These are phyloP conservation scores for Xylariomycetidae sp. DNA, from an alignment of 2,329 filamentous ascomycete species.

Conservation along the genomic window DNA sequence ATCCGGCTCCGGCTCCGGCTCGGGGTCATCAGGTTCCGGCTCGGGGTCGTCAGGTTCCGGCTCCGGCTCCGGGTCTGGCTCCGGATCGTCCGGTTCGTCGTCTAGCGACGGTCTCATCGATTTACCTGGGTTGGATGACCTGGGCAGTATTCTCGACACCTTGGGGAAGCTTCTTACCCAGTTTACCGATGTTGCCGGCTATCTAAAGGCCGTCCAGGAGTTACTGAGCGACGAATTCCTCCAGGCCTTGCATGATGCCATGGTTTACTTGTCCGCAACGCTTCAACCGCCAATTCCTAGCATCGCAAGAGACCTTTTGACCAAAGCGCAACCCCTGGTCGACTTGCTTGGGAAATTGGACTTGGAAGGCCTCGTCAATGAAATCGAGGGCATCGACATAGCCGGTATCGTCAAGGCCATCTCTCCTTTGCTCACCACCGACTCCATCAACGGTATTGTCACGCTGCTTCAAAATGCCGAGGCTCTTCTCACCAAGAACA, in stretches of 20 bases:
- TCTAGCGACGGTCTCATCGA: conserved; percentile 4
- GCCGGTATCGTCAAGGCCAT: conserved; percentile 28
- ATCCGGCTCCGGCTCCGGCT: conserved; percentile 10
- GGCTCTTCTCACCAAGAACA: conserved; percentile 27
- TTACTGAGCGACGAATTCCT: conserved; percentile 34
- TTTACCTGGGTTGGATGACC: conserved; percentile 19
- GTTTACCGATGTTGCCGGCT: conserved; percentile 22
- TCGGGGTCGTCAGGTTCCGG: conserved; percentile 7
- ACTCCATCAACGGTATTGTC: conserved; percentile 24
- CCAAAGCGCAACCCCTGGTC: conserved; percentile 20
- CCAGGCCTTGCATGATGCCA: conserved; percentile 33
- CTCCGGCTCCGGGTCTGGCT: neutral
- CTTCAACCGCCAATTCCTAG: conserved; percentile 31
- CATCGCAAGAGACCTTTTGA: conserved; percentile 20
- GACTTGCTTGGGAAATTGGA: conserved; percentile 22
- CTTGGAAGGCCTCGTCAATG: conserved; percentile 20
- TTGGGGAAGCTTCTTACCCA: conserved; percentile 19
- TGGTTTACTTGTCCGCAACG: conserved; percentile 33
- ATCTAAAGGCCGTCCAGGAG: conserved; percentile 23
- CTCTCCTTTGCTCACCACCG: conserved; percentile 26
- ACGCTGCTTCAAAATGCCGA: conserved; percentile 31
- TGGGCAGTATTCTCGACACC: conserved; percentile 19
- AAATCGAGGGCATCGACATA: conserved; percentile 27
- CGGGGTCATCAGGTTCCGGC: conserved; percentile 8
- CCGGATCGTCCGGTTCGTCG: neutral